Evolutionary conservation across 805 yeast genomes (phyloP).

Genomic region (Ogataea populi-albae): DNA sequence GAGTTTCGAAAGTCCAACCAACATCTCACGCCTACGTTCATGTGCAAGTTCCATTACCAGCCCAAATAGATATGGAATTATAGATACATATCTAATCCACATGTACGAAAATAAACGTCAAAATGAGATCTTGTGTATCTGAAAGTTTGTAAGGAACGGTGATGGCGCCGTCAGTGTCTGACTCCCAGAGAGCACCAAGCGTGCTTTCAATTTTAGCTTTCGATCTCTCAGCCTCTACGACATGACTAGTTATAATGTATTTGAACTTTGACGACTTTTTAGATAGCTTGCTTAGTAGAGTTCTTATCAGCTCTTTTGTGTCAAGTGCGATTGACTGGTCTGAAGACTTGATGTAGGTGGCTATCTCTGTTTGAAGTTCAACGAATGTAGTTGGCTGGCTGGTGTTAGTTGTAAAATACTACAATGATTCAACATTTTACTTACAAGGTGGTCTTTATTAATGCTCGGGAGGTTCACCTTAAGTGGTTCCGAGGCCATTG

Average conservation of each 20-base stretch:
- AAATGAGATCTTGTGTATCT: conserved; percentile 20
- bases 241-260: conserved; percentile 47
- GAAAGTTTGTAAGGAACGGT: conserved; percentile 32
- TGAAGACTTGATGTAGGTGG: conserved; percentile 1
- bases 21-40: conserved; percentile 16
- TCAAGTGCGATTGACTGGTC: conserved; percentile 1
- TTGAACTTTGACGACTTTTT: conserved; percentile 53
- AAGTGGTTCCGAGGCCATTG: conserved; percentile 3
- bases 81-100: conserved; percentile 4
- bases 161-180: conserved; percentile 51
- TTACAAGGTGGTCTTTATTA: conserved; percentile 18
- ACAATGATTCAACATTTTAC: conserved; percentile 1
- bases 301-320: conserved; percentile 28
- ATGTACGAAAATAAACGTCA: conserved; percentile 33
- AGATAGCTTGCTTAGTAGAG: conserved; percentile 36
- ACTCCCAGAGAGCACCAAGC: conserved; percentile 60
- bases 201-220: conserved; percentile 32
- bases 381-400: conserved; percentile 21
- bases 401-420: conserved; percentile 1
- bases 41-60: conserved; percentile 16
- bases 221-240: conserved; percentile 28
- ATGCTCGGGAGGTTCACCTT: conserved; percentile 6
- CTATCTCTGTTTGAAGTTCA: conserved; percentile 17
- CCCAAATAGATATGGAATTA: conserved; percentile 8
- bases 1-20: conserved; percentile 9